phyloP scores from a whole-genome alignment of 116 monocot species.

The Iris pallida region DNA sequence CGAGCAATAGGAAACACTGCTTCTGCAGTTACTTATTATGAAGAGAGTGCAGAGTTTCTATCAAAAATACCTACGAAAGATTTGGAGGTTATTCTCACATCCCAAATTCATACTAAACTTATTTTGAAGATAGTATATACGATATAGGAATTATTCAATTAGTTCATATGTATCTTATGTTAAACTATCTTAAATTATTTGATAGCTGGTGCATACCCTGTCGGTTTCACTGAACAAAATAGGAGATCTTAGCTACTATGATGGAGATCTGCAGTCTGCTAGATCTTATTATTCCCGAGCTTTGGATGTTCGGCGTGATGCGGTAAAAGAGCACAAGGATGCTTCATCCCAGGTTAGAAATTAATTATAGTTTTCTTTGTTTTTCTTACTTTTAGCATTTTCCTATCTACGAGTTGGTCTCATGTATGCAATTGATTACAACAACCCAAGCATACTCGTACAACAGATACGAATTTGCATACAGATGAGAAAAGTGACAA shows the following conservation, averaged over 20 bases:
- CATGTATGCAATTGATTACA: too few species aligned
- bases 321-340: slow-evolving; percentile 46
- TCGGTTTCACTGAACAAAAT: slow-evolving; percentile 98
- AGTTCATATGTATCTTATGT: background rate
- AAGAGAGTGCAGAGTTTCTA: slow-evolving; percentile 87
- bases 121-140: slow-evolving; percentile 2
- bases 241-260: slow-evolving; percentile 89
- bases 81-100: slow-evolving; percentile 55
- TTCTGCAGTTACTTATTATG: slow-evolving; percentile 69
- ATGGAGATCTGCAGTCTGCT: slow-evolving; percentile 77
- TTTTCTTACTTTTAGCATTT: slow-evolving; percentile 1
- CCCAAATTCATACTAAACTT: background rate
- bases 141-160: background rate
- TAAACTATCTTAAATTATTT: slow-evolving; percentile 11
- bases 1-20: slow-evolving; percentile 65
- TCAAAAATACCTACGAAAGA: slow-evolving; percentile 64
- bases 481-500: background rate
- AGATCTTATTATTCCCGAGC: slow-evolving; percentile 71
- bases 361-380: background rate
- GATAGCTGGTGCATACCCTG: slow-evolving; percentile 82
- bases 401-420: background rate
- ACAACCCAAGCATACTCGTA: too few species aligned
- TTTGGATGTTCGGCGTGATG: slow-evolving; percentile 64
- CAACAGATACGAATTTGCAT: too few species aligned
- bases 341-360: slow-evolving; percentile 60